Evolutionary conservation across 352 stramenopile species (phyloP).

Genomic region (Globisporangium paroecandrum): DNA sequence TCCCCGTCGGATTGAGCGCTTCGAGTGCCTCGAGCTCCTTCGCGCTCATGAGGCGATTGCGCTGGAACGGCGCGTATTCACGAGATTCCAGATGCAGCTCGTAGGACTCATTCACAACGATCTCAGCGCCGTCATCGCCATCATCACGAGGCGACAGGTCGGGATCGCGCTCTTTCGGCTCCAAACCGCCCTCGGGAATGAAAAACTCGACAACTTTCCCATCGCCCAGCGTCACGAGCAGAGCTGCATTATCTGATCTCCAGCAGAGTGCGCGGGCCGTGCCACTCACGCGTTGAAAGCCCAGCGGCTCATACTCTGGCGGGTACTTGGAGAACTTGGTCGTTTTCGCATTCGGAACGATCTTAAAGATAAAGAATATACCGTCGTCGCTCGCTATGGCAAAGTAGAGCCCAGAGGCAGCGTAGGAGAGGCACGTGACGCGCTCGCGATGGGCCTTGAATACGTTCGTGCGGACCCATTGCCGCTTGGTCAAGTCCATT

Average conservation of each 20-base stretch:
- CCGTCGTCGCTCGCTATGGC: constrained; percentile 73
- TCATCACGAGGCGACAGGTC: constrained; percentile 13
- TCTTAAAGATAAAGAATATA: constrained; percentile 87
- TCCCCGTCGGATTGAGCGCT: constrained; percentile 34
- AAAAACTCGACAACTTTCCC: constrained; percentile 70
- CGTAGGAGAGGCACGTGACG: constrained; percentile 72
- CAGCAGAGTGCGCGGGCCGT: constrained; percentile 50
- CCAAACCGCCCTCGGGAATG: constrained; percentile 33
- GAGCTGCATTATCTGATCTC: constrained; percentile 56
- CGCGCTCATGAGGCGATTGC: constrained; percentile 41
- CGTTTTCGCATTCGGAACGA: constrained; percentile 44
- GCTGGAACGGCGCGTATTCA: constrained; percentile 39
- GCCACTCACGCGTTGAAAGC: constrained; percentile 57
- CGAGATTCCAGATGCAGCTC: constrained; percentile 45
- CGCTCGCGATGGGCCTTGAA: constrained; percentile 88
- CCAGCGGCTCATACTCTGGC: constrained; percentile 65
- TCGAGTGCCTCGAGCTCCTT: constrained; percentile 52
- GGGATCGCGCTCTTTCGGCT: neutral
- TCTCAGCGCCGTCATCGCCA: constrained; percentile 11
- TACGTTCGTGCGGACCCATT: constrained; percentile 64
- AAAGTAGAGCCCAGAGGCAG: constrained; percentile 61
- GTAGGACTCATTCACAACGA: constrained; percentile 39
- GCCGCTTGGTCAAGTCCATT: constrained; percentile 43
- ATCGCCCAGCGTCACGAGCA: constrained; percentile 62
- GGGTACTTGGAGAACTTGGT: constrained; percentile 52